Conservation (phyloP, 2,329 filamentous ascomycete species). For the Hypoxylon sp. region DNA sequence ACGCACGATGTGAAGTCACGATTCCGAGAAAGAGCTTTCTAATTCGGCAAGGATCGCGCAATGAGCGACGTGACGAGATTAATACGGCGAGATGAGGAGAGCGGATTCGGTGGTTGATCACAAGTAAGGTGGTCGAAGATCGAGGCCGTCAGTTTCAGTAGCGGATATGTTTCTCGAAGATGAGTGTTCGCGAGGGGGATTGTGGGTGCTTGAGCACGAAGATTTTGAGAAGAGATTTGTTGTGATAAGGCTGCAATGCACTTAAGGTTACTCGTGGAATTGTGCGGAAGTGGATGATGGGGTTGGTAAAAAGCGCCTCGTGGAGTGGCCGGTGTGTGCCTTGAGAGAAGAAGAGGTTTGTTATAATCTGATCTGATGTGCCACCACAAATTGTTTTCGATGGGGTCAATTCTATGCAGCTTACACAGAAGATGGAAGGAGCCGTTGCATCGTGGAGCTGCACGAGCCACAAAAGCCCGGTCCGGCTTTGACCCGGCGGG, state of each 20-base stretch:
- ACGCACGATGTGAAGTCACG: slow-evolving; percentile 16
- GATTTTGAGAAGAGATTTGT: slow-evolving; percentile 9
- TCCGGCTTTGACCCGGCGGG: slow-evolving; percentile 35
- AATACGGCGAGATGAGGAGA: slow-evolving; percentile 7
- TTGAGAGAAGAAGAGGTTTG: slow-evolving; percentile 22
- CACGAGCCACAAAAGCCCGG: slow-evolving; percentile 33
- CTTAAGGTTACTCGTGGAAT: slow-evolving; percentile 17
- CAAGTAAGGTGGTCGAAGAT: slow-evolving; percentile 8
- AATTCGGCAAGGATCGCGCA: not conserved
- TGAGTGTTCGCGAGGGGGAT: slow-evolving; percentile 18
- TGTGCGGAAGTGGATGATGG: slow-evolving; percentile 8
- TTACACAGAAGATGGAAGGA: slow-evolving; percentile 1
- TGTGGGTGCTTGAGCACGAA: slow-evolving; percentile 18
- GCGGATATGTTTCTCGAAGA: slow-evolving; percentile 8
- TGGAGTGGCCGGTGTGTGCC: slow-evolving; percentile 12
- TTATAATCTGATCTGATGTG: slow-evolving; percentile 36
- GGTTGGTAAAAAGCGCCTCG: slow-evolving; percentile 21
- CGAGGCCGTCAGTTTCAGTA: slow-evolving; percentile 10
- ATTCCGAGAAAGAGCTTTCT: slow-evolving; percentile 8
- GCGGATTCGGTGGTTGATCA: slow-evolving; percentile 9
- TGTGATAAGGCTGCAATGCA: slow-evolving; percentile 24
- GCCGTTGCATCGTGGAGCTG: not conserved
- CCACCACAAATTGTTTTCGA: slow-evolving; percentile 35
- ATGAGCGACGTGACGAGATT: not conserved
- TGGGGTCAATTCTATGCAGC: slow-evolving; percentile 27